phyloP scores from a whole-genome alignment of 345 rosid species.

The Cardamine resedifolia region DNA sequence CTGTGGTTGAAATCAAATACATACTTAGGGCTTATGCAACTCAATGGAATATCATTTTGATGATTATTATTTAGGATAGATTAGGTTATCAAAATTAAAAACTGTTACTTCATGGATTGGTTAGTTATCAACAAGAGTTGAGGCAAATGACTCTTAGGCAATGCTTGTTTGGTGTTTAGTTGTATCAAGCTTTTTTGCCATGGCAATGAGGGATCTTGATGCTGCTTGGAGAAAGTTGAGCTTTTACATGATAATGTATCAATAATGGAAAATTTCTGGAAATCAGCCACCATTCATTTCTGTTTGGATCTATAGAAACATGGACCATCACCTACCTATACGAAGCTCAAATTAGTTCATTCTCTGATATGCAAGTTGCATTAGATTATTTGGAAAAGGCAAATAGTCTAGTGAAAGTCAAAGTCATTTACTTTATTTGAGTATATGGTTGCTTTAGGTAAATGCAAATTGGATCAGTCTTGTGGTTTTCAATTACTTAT shows the following conservation, averaged over 20 bases:
- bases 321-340: slow-evolving; percentile 10
- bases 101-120: background rate
- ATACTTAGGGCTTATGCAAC: background rate
- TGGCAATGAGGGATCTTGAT: slow-evolving; percentile 17
- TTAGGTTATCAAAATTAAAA: background rate
- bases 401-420: slow-evolving; percentile 13
- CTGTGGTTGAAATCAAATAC: background rate
- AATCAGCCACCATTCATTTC: background rate
- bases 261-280: background rate
- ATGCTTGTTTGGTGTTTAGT: slow-evolving; percentile 9
- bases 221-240: slow-evolving; percentile 4
- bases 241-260: slow-evolving; percentile 1
- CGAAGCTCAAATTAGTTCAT: background rate
- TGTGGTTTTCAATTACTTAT: slow-evolving; percentile 12
- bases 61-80: background rate
- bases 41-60: background rate
- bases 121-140: background rate
- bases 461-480: slow-evolving; percentile 8
- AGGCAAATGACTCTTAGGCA: background rate
- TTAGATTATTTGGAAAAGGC: background rate
- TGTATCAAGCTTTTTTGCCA: background rate
- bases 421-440: slow-evolving; percentile 1
- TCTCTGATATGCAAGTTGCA: background rate
- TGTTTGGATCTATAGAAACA: background rate
- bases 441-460: background rate